A percentile compares a stretch with the other conserved stretches of the same genome.
Evolutionary conservation across 2,329 filamentous ascomycete genomes (phyloP).

Genomic region (Alternaria angustiovoidea): DNA sequence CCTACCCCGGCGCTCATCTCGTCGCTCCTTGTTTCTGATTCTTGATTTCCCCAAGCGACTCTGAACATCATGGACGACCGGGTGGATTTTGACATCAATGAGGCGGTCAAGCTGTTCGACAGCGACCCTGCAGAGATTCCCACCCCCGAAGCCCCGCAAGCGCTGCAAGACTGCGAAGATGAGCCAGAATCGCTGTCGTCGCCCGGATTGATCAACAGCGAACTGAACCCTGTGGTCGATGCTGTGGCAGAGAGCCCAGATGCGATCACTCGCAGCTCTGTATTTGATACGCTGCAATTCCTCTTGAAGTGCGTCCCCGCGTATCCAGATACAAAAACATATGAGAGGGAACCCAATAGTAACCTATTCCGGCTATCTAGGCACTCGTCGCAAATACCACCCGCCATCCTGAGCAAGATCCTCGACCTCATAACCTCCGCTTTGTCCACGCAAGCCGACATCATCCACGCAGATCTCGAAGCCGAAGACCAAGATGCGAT

Average conservation of each 20-base stretch:
- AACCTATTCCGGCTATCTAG: constrained; percentile 73
- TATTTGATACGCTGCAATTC: constrained; percentile 94
- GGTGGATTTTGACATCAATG: constrained; percentile 92
- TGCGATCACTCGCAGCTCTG: constrained; percentile 77
- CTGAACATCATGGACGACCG: constrained; percentile 67
- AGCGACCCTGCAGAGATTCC: constrained; percentile 85
- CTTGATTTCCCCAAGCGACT: constrained; percentile 19
- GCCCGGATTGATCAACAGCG: constrained; percentile 77
- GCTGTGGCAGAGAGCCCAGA: constrained; percentile 91
- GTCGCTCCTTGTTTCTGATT: constrained; percentile 26
- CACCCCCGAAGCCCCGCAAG: constrained; percentile 83
- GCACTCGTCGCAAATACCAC: constrained; percentile 80
- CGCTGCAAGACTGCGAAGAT: constrained; percentile 89
- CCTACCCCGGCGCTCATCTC: constrained; percentile 23
- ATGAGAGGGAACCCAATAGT: constrained; percentile 62
- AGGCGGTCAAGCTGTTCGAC: constrained; percentile 95
- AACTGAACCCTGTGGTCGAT: constrained; percentile 92
- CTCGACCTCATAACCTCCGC: constrained; percentile 90
- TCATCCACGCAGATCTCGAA: constrained; percentile 85
- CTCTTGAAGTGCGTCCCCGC: constrained; percentile 88
- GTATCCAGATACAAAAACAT: constrained; percentile 50
- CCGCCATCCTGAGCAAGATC: constrained; percentile 86
- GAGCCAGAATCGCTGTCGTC: constrained; percentile 83
- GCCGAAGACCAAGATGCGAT: constrained; percentile 83
- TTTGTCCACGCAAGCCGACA: constrained; percentile 83